Conservation (phyloP, 2,329 filamentous ascomycete species). For the Cladobotryum protrusum region DNA sequence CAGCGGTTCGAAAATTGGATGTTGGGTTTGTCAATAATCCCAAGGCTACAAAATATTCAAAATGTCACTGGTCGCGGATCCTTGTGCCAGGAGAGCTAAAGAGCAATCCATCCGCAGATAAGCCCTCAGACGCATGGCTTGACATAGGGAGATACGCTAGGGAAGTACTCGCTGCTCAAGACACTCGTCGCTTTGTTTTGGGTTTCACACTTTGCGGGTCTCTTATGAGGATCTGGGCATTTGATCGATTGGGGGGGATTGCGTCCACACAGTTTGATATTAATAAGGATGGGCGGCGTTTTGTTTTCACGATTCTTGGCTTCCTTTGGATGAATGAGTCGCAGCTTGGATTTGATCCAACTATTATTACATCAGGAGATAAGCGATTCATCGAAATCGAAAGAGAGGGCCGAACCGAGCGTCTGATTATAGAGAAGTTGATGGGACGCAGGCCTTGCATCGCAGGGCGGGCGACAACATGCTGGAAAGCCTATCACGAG, state of each 20-base stretch:
- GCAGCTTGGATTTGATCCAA: slow-evolving; percentile 38
- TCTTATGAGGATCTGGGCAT: slow-evolving; percentile 40
- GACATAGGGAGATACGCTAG: slow-evolving; percentile 38
- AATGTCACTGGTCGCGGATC: too few species aligned
- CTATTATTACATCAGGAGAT: slow-evolving; percentile 4
- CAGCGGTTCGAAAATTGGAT: too few species aligned
- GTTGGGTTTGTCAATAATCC: too few species aligned
- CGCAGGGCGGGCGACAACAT: too few species aligned
- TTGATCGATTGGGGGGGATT: slow-evolving; percentile 40
- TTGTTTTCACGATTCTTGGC: slow-evolving; percentile 34
- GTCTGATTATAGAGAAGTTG: too few species aligned
- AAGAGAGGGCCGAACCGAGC: too few species aligned
- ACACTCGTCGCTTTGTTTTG: slow-evolving; percentile 38
- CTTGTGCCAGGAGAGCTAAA: too few species aligned
- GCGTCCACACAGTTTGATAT: slow-evolving; percentile 41
- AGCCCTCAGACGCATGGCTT: slow-evolving; percentile 12
- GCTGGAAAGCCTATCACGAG: slow-evolving; percentile 33
- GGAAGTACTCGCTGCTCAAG: slow-evolving; percentile 37
- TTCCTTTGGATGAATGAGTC: slow-evolving; percentile 26
- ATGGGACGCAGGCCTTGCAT: too few species aligned
- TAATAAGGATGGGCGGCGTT: slow-evolving; percentile 33
- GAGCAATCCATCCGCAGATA: not conserved
- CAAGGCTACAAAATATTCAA: too few species aligned
- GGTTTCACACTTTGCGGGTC: slow-evolving; percentile 43
- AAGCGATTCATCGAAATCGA: too few species aligned